A percentile compares a stretch with the other conserved stretches of the same genome.
Evolutionary conservation across 2,329 filamentous ascomycete species (phyloP).

Genomic region (Penicillium sp.): DNA sequence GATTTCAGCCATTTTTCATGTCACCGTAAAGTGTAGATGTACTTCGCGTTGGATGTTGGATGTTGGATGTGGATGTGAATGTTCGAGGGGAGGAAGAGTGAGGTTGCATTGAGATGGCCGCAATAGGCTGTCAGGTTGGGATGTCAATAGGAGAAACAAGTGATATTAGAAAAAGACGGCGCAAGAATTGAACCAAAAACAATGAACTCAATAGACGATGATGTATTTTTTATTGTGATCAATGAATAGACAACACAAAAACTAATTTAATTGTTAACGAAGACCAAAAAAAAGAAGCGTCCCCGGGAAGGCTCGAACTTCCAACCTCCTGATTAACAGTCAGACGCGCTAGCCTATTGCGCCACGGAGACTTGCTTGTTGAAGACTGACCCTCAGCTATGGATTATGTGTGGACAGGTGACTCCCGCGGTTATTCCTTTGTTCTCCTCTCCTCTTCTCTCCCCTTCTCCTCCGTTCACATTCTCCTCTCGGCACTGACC

Average conservation of each 20-base stretch:
- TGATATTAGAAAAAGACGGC: neutral
- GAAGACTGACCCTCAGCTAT: neutral
- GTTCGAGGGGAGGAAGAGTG: too few relatives aligned
- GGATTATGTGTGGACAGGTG: neutral
- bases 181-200: neutral
- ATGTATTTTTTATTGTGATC: neutral
- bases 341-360: slow-evolving; percentile 35
- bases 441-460: too few relatives aligned
- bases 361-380: slow-evolving; percentile 28
- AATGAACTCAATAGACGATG: neutral
- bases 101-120: slow-evolving; percentile 19
- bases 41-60: too few relatives aligned
- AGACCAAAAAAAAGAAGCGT: slow-evolving; percentile 33
- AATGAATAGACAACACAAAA: too few relatives aligned
- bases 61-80: too few relatives aligned
- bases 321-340: slow-evolving; percentile 41
- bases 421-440: too few relatives aligned
- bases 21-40: too few relatives aligned
- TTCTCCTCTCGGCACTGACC: too few relatives aligned
- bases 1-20: too few relatives aligned
- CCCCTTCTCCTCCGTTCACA: too few relatives aligned
- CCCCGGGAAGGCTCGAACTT: slow-evolving; percentile 49
- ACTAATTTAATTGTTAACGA: too few relatives aligned
- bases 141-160: neutral
- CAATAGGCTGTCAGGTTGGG: neutral